Evolutionary conservation across 352 stramenopile species (phyloP), one percentile per base, ranked within the genome.

Genomic region (Phytopythium boreale): DNA sequence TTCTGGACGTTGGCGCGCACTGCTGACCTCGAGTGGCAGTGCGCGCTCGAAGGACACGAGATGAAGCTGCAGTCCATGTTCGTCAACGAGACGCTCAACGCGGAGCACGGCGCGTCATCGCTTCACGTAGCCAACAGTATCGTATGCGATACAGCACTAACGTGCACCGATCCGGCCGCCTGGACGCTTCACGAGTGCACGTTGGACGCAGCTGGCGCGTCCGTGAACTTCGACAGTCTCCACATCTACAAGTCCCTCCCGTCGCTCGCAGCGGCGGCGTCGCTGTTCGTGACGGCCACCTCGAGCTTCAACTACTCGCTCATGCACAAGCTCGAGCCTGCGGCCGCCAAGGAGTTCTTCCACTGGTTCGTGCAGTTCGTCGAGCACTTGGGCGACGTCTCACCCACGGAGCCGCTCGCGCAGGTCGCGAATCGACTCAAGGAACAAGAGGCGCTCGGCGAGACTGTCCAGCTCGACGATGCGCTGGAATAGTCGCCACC

Each of bases 61-160:
- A 66, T 87, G 58, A 82, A 83, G 58, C 70, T 89, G 47, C 80
- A 89, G 68, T 80, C 74, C 8, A 71, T 87, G 15, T 89, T 79
- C 59, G 72, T 84, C 20, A 80, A 89, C 53, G 80, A 89, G 66
- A 75, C 72, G 51, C 72, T 87, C 17, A 77, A 84, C 26, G 72
- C 68, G 8, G 74, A 77, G 26, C 77, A 76, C 53, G 52, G 53
- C 8, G 56, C 74, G 7, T 79, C 66, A 3, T 72, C 56, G 2
- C 59, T 89, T 3, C 39, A 50, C 7, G 80, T 84, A 26, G 44
- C 67, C 47, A 74, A 87, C 56, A 75, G 76, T 41, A 63, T 80
- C 5, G 62, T 87, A 43, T 84, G 76, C 50, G 80, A 89, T 50
- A 60, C 72, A 10, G 74, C 72, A 0, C 31, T 89, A 39, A 61